Evolutionary conservation across 2,329 filamentous ascomycete genomes (phyloP).

Genomic region (Volutella citrinella): DNA sequence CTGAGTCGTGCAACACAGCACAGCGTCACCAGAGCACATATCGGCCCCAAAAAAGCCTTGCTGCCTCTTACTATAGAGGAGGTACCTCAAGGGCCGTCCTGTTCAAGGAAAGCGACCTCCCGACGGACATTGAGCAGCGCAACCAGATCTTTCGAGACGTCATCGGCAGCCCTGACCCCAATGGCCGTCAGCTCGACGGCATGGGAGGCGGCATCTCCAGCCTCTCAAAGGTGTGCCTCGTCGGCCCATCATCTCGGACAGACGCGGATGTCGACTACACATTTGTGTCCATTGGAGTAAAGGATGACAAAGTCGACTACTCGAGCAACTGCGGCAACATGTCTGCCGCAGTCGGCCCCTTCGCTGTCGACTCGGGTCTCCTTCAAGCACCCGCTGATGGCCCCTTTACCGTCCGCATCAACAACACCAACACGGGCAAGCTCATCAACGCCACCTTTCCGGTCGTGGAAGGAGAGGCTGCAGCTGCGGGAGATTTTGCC

Average conservation of each 20-base stretch:
- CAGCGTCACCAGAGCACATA: too few relatives aligned
- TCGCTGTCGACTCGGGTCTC: slow-evolving; percentile 55
- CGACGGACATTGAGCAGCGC: slow-evolving; percentile 4
- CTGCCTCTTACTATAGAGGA: slow-evolving; percentile 60
- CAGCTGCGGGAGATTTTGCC: slow-evolving; percentile 45
- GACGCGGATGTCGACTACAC: slow-evolving; percentile 40
- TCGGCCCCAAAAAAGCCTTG: slow-evolving; percentile 33
- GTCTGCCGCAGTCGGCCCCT: slow-evolving; percentile 61
- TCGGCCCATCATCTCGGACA: slow-evolving; percentile 43
- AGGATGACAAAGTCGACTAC: slow-evolving; percentile 55
- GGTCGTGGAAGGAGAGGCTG: slow-evolving; percentile 33
- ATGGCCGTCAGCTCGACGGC: slow-evolving; percentile 67
- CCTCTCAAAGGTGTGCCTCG: slow-evolving; percentile 65
- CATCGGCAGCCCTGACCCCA: slow-evolving; percentile 61
- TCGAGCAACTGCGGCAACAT: slow-evolving; percentile 70
- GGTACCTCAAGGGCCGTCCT: slow-evolving; percentile 63
- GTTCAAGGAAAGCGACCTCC: slow-evolving; percentile 10
- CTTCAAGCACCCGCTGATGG: slow-evolving; percentile 27
- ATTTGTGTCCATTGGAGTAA: slow-evolving; percentile 62
- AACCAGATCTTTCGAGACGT: slow-evolving; percentile 50
- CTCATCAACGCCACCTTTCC: slow-evolving; percentile 54
- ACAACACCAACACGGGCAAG: slow-evolving; percentile 67
- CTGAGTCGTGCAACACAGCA: too few relatives aligned
- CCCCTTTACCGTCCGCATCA: slow-evolving; percentile 52
- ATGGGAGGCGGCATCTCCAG: slow-evolving; percentile 65